Evolutionary conservation across 345 rosid species (phyloP).

Genomic region (Eucalyptus urophylla): DNA sequence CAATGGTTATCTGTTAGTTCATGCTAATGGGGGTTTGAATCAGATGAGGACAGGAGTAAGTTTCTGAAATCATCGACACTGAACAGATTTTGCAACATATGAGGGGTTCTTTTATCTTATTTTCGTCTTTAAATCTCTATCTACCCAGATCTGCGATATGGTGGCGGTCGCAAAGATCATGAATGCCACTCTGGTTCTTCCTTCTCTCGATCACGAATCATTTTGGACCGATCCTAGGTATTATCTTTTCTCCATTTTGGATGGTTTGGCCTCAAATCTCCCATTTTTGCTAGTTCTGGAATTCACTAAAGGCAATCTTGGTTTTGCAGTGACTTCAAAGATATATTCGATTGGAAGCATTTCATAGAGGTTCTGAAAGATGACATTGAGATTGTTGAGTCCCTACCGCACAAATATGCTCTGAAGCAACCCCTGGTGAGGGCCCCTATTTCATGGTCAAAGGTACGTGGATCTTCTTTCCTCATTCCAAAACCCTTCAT

Average conservation of each 20-base stretch:
- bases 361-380: constrained; percentile 63
- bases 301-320: neutral
- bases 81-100: neutral
- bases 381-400: constrained; percentile 74
- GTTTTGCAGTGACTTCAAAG: constrained; percentile 73
- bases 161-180: constrained; percentile 91
- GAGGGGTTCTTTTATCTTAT: neutral
- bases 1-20: constrained; percentile 83
- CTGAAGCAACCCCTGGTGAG: constrained; percentile 48
- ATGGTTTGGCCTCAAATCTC: neutral
- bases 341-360: constrained; percentile 94
- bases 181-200: constrained; percentile 97
- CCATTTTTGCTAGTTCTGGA: neutral
- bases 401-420: constrained; percentile 46
- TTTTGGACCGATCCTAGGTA: constrained; percentile 99
- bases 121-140: neutral
- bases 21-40: constrained; percentile 96
- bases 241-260: neutral
- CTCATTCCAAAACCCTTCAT: neutral
- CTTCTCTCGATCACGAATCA: constrained; percentile 88
- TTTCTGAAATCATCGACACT: neutral
- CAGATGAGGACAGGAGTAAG: constrained; percentile 99
- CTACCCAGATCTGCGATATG: constrained; percentile 91
- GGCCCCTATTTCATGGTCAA: constrained; percentile 99
- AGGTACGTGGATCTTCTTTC: constrained; percentile 24